phyloP scores from a whole-genome alignment of 2,329 filamentous ascomycete genomes.

The Fusarium phyllophilum region DNA sequence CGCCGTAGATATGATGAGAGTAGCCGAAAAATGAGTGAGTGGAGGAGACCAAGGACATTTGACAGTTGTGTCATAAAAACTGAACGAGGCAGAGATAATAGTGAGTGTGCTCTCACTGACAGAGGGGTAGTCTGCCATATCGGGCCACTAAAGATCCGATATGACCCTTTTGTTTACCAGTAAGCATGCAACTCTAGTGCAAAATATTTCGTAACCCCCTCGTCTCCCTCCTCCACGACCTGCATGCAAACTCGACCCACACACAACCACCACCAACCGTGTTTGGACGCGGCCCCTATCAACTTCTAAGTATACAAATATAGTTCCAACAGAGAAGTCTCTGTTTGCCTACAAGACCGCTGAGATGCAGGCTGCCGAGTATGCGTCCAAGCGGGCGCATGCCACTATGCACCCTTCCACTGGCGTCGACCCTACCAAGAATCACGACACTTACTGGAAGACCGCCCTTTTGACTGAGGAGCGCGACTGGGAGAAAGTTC shows the following conservation, averaged over 20 bases:
- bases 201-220: background rate
- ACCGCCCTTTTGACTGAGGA: background rate
- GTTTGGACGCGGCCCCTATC: background rate
- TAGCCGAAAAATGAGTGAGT: background rate
- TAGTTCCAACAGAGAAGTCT: background rate
- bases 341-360: background rate
- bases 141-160: fast-evolving
- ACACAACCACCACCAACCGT: background rate
- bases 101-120: background rate
- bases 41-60: fast-evolving
- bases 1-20: fast-evolving
- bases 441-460: background rate
- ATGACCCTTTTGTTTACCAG: background rate
- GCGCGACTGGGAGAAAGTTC: background rate
- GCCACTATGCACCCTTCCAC: background rate
- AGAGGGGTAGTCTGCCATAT: background rate
- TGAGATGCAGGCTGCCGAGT: background rate
- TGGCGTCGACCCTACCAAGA: background rate
- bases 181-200: background rate
- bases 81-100: background rate
- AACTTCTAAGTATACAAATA: background rate
- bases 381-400: background rate
- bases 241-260: background rate
- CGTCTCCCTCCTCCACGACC: background rate
- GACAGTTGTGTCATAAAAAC: background rate